Percentiles rank a stretch among this genome's conserved stretches.
phyloP scores from a whole-genome alignment of 2,329 filamentous ascomycete species.

The Trichoderma koningiopsis region DNA sequence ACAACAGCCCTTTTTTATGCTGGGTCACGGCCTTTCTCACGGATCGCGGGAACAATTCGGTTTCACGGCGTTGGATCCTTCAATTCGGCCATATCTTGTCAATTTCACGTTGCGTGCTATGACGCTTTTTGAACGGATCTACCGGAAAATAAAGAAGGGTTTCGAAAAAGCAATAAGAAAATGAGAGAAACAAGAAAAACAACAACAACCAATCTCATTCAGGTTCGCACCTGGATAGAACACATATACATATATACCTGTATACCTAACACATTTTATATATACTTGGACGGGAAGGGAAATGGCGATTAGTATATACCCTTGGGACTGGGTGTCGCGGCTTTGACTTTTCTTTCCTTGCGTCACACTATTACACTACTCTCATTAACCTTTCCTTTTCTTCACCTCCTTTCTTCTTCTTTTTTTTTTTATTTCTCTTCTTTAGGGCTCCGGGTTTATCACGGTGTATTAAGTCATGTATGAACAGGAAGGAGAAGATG shows the following conservation, averaged over 20 bases:
- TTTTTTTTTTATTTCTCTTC: constrained; percentile 11
- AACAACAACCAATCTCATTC: background rate
- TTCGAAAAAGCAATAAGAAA: background rate
- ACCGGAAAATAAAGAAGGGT: background rate
- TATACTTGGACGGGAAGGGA: constrained; percentile 23
- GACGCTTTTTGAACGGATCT: constrained; percentile 10
- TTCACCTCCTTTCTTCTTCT: background rate
- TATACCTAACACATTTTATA: constrained; percentile 26
- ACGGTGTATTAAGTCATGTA: constrained; percentile 23
- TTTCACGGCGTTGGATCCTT: constrained; percentile 20
- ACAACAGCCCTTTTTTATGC: constrained; percentile 13
- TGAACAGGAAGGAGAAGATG: constrained; percentile 18
- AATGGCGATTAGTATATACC: constrained; percentile 24
- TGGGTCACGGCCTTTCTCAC: constrained; percentile 17
- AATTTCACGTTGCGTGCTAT: constrained; percentile 4
- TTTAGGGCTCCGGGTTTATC: constrained; percentile 9
- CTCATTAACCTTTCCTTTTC: constrained; percentile 19
- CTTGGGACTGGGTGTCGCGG: constrained; percentile 23
- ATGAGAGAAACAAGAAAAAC: constrained; percentile 9
- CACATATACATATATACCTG: constrained; percentile 21
- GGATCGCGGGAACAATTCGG: constrained; percentile 12
- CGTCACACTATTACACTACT: constrained; percentile 13
- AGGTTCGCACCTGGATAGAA: constrained; percentile 6
- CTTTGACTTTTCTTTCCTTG: constrained; percentile 10
- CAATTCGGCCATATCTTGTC: constrained; percentile 4